Conservation (phyloP, 116 monocot species). For the Posidonia oceanica region DNA sequence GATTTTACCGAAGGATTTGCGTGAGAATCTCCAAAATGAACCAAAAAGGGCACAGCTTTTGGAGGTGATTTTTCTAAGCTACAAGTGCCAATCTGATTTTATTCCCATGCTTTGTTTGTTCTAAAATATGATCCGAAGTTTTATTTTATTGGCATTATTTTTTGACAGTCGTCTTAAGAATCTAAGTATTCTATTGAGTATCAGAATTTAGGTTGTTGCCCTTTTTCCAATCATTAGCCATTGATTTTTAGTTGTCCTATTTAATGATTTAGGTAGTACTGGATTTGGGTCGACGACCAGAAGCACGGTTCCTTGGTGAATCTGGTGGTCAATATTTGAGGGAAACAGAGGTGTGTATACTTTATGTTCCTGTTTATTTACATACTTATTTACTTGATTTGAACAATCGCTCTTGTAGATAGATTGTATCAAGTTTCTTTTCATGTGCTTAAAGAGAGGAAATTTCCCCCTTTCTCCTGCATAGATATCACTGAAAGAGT, state of each 20-base stretch:
- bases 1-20: slow-evolving; percentile 79
- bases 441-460: slow-evolving; percentile 1
- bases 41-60: slow-evolving; percentile 68
- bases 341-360: slow-evolving; percentile 40
- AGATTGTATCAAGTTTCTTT: not conserved
- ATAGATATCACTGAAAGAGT: slow-evolving; percentile 70
- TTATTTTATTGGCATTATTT: too few species aligned
- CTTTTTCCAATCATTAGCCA: not conserved
- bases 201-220: not conserved
- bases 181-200: not conserved
- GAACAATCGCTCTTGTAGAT: not conserved
- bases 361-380: not conserved
- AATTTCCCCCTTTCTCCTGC: not conserved
- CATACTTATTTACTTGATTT: not conserved
- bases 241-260: not conserved
- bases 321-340: slow-evolving; percentile 85
- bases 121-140: too few species aligned
- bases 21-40: slow-evolving; percentile 62
- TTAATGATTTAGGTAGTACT: slow-evolving; percentile 41
- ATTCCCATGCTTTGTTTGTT: too few species aligned
- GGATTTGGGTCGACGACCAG: slow-evolving; percentile 84
- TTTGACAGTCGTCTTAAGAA: too few species aligned
- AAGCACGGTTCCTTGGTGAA: slow-evolving; percentile 89
- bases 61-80: slow-evolving; percentile 39
- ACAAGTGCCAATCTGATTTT: too few species aligned